These are phyloP conservation scores for Chionographis japonica DNA, from an alignment of 106 monocot genomes.

Conservation along the genomic window DNA sequence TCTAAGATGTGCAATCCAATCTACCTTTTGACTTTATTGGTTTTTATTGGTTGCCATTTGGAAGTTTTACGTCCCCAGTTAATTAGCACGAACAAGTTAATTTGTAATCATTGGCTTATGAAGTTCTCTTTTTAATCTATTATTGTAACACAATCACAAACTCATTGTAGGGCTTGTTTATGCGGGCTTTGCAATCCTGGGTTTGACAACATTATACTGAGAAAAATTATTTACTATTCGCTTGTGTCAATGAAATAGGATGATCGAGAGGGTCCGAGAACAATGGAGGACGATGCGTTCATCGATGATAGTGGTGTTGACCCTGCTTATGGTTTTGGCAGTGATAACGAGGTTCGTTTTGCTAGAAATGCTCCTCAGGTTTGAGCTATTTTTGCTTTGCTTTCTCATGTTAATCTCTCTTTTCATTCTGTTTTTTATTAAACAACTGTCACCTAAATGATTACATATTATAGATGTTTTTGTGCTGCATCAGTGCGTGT, in stretches of 20 bases:
- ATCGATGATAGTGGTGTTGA: constrained; percentile 94
- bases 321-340: constrained; percentile 61
- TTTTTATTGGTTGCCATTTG: too few species aligned
- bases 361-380: constrained; percentile 83
- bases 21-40: too few species aligned
- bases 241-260: constrained; percentile 38
- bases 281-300: constrained; percentile 82
- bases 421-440: neutral
- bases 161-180: too few species aligned
- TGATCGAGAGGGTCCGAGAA: constrained; percentile 79
- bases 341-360: constrained; percentile 73
- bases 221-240: neutral
- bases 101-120: too few species aligned
- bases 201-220: neutral
- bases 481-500: neutral
- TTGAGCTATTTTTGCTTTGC: neutral
- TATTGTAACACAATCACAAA: too few species aligned
- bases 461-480: neutral
- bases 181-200: too few species aligned
- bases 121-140: too few species aligned
- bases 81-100: too few species aligned
- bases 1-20: too few species aligned
- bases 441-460: neutral
- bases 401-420: too few species aligned
- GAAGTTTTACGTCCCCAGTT: too few species aligned